phyloP scores from a whole-genome alignment of 2,329 filamentous ascomycete genomes.

The Aspergillus flavus region DNA sequence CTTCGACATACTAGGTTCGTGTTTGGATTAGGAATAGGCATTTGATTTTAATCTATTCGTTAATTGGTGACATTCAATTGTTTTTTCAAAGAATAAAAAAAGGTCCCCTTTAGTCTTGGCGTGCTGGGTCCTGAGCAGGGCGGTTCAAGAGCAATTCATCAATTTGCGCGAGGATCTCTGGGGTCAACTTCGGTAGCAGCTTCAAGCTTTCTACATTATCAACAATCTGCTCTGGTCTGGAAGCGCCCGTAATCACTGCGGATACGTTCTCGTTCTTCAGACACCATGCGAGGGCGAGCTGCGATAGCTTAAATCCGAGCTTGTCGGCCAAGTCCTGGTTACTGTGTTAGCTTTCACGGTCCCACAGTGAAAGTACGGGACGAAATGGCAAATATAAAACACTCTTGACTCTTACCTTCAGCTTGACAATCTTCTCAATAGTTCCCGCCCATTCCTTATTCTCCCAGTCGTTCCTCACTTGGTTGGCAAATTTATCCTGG shows the following conservation, averaged over 20 bases:
- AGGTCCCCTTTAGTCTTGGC: constrained; percentile 14
- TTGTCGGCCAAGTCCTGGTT: constrained; percentile 36
- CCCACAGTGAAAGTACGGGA: no score
- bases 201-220: constrained; percentile 51
- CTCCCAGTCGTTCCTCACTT: constrained; percentile 45
- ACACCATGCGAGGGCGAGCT: constrained; percentile 62
- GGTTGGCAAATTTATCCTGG: constrained; percentile 59
- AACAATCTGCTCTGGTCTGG: constrained; percentile 46
- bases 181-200: constrained; percentile 46
- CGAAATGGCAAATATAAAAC: no score
- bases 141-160: constrained; percentile 41
- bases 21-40: no score
- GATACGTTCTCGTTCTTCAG: constrained; percentile 61
- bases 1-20: neutral
- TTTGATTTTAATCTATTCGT: no score
- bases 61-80: no score
- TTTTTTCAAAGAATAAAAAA: no score
- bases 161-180: constrained; percentile 51
- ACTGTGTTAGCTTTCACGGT: neutral
- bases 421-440: constrained; percentile 61
- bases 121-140: constrained; percentile 25
- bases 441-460: constrained; percentile 45
- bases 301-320: constrained; percentile 54
- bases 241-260: constrained; percentile 47
- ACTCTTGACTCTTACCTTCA: constrained; percentile 24